Percentiles rank a stretch among this genome's conserved stretches.
These are phyloP conservation scores for Pythium guiyangense DNA, from an alignment of 352 stramenopile genomes.

Conservation along the genomic window DNA sequence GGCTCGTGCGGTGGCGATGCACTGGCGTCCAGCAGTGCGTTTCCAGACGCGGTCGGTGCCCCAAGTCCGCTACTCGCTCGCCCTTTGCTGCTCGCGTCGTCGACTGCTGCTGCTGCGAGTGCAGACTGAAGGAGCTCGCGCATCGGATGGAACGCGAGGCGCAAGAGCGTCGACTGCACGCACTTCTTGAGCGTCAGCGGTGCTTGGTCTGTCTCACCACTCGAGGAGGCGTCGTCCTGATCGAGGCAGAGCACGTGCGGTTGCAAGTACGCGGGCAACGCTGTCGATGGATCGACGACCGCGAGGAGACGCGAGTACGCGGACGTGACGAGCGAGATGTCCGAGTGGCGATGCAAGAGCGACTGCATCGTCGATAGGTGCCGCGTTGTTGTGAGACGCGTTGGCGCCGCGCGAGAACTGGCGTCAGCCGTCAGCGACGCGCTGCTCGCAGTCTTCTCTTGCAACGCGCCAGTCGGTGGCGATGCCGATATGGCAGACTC, in stretches of 20 bases:
- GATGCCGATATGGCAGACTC: not conserved
- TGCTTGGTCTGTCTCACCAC: no score
- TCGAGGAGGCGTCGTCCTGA: slow-evolving; percentile 1
- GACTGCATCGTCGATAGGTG: slow-evolving; percentile 17
- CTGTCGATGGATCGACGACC: slow-evolving; percentile 13
- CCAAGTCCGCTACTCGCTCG: not conserved
- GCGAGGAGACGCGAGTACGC: slow-evolving; percentile 29
- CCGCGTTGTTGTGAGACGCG: slow-evolving; percentile 1
- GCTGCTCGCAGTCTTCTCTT: not conserved
- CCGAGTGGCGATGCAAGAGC: slow-evolving; percentile 18
- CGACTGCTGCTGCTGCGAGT: not conserved
- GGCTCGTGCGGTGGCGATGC: not conserved
- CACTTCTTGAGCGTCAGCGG: slow-evolving; percentile 25
- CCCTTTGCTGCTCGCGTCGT: not conserved
- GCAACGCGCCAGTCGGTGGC: no score
- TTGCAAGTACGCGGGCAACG: slow-evolving; percentile 23
- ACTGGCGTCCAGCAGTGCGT: not conserved
- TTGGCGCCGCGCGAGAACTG: not conserved
- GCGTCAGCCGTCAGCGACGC: not conserved
- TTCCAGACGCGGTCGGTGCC: not conserved
- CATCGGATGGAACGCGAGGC: slow-evolving; percentile 27
- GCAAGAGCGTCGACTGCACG: slow-evolving; percentile 34
- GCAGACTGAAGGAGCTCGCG: slow-evolving; percentile 12
- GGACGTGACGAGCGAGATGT: slow-evolving; percentile 19
- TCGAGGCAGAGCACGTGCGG: slow-evolving; percentile 26